Conservation (phyloP, 805 yeast genomes). For the Kuraishia piskuri region DNA sequence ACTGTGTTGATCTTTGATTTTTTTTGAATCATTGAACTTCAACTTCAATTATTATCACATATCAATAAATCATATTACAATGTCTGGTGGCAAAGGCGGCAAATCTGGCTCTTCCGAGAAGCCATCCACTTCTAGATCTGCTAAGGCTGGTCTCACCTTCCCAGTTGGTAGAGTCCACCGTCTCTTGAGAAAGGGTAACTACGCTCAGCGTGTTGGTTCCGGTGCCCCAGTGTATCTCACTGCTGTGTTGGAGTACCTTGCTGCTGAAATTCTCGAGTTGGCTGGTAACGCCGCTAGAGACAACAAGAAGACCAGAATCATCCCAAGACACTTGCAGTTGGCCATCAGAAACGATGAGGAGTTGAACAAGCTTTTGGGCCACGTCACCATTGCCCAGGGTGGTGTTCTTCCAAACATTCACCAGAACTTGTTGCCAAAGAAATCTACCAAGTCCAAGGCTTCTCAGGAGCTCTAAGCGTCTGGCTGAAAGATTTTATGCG, state of each 20-base stretch:
- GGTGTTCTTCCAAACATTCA: conserved; percentile 98
- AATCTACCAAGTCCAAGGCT: conserved; percentile 44
- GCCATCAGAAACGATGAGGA: conserved; percentile 99
- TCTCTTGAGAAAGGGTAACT: conserved; percentile 92
- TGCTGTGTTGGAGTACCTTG: conserved; percentile 92
- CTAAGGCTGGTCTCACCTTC: conserved; percentile 98
- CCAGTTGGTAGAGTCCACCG: conserved; percentile 99
- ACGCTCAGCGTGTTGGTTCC: conserved; percentile 98
- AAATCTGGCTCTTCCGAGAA: conserved; percentile 93
- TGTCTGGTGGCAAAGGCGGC: conserved; percentile 79
- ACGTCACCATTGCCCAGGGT: conserved; percentile 95
- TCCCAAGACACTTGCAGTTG: conserved; percentile 95
- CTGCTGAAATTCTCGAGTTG: conserved; percentile 96
- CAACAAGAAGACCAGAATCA: conserved; percentile 96
- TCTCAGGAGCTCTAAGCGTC: conserved; percentile 47
- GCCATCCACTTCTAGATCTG: conserved; percentile 96
- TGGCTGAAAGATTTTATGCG: neutral
- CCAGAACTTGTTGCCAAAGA: conserved; percentile 74
- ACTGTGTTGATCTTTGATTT: neutral
- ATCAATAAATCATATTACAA: conserved; percentile 11
- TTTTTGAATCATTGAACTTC: neutral
- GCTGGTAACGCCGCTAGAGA: conserved; percentile 99
- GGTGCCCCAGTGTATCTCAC: conserved; percentile 99
- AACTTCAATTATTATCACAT: neutral
- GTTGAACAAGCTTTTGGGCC: conserved; percentile 84